These are phyloP conservation scores for Voacanga thouarsii DNA, from an alignment of 257 asterid genomes.

Conservation along the genomic window DNA sequence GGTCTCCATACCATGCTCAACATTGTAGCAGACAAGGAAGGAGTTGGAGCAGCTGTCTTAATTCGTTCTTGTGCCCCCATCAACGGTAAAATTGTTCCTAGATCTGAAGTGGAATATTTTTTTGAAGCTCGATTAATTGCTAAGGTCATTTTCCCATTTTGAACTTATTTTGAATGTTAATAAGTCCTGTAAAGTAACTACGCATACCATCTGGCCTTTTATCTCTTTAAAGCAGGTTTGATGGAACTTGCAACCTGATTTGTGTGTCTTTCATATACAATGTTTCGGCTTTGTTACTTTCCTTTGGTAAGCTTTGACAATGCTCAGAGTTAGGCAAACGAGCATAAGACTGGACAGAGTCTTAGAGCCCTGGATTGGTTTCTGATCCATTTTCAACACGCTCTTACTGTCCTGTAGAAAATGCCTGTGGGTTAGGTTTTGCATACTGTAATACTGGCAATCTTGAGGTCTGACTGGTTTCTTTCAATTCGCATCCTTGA, in stretches of 20 bases:
- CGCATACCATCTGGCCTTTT: neutral
- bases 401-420: neutral
- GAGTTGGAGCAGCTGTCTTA: slow-evolving; percentile 82
- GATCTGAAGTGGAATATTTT: neutral
- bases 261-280: neutral
- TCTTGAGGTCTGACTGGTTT: neutral
- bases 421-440: neutral
- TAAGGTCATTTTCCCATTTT: neutral
- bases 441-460: neutral
- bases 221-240: neutral
- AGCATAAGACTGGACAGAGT: neutral
- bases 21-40: slow-evolving; percentile 91
- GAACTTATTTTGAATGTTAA: neutral
- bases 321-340: neutral
- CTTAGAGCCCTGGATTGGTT: neutral
- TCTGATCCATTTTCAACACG: neutral
- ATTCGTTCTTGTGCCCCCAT: slow-evolving; percentile 92
- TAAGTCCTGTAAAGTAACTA: neutral
- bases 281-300: neutral
- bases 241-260: neutral
- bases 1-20: slow-evolving; percentile 91
- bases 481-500: neutral
- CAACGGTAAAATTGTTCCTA: slow-evolving; percentile 39
- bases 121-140: neutral
- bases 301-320: neutral